phyloP scores from a whole-genome alignment of 768 basidiomycete genomes.

The Kwoniella botswanensis region DNA sequence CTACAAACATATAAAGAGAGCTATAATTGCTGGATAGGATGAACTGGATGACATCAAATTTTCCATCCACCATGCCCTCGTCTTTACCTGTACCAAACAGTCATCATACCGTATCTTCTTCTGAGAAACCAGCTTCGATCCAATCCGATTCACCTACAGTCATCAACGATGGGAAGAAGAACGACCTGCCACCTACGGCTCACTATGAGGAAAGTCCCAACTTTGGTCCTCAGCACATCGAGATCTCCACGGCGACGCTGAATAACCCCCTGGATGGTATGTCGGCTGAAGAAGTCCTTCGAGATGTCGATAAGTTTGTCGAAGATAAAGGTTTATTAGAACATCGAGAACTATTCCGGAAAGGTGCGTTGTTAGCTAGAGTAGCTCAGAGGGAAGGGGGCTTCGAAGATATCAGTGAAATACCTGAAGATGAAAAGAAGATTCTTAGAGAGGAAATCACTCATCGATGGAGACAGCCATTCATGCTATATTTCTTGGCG shows the following conservation, averaged over 20 bases:
- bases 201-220: constrained; percentile 18
- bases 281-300: constrained; percentile 13
- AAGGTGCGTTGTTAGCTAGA: constrained; percentile 16
- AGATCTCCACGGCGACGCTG: constrained; percentile 9
- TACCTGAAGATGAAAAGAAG: constrained; percentile 15
- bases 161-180: constrained; percentile 11
- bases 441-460: constrained; percentile 14
- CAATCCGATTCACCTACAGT: constrained; percentile 2
- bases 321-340: constrained; percentile 10
- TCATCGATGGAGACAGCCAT: constrained; percentile 22
- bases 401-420: constrained; percentile 15
- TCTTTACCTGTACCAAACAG: background rate
- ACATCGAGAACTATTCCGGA: constrained; percentile 10
- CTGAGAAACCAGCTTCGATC: constrained; percentile 5
- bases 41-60: background rate
- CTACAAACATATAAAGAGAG: background rate
- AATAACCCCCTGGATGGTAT: constrained; percentile 20
- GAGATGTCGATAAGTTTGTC: constrained; percentile 13
- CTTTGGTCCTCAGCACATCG: constrained; percentile 7
- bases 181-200: background rate
- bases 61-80: background rate
- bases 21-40: too few relatives aligned
- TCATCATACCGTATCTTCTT: background rate
- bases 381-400: constrained; percentile 5
- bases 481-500: constrained; percentile 13